phyloP scores from a whole-genome alignment of 805 yeast genomes.

The Saccharomyces kudriavzevii region DNA sequence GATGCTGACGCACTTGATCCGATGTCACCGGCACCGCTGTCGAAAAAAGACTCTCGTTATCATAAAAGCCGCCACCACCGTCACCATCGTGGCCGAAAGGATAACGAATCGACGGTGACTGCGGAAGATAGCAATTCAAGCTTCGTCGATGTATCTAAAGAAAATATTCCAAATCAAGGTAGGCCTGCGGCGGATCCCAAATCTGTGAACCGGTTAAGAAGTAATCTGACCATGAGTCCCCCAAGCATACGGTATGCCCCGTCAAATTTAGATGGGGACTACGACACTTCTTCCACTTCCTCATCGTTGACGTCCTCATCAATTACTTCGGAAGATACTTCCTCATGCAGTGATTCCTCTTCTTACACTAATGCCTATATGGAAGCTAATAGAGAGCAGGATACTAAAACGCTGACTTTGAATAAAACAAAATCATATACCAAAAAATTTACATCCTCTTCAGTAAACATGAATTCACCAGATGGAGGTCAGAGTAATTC shows the following conservation, averaged over 20 bases:
- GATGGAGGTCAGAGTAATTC: background rate
- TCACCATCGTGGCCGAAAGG: constrained; percentile 5
- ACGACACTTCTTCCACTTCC: constrained; percentile 3
- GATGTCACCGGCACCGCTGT: background rate
- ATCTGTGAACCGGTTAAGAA: background rate
- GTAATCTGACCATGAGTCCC: constrained; percentile 1
- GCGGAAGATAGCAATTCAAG: constrained; percentile 3
- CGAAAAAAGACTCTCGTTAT: background rate
- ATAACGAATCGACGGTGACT: constrained; percentile 4
- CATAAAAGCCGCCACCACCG: background rate
- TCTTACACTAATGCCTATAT: background rate
- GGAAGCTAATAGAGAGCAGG: background rate
- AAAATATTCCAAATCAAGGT: background rate
- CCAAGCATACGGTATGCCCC: background rate
- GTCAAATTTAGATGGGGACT: constrained; percentile 1
- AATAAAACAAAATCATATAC: background rate
- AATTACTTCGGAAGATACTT: background rate
- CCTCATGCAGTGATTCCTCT: background rate
- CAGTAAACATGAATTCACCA: background rate
- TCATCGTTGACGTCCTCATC: background rate
- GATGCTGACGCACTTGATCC: background rate
- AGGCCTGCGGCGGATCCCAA: background rate
- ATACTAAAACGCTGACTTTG: background rate
- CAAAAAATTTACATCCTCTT: background rate
- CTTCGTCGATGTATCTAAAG: background rate